Evolutionary conservation across 2,329 filamentous ascomycete species (phyloP).

Genomic region (Colletotrichum shisoi): DNA sequence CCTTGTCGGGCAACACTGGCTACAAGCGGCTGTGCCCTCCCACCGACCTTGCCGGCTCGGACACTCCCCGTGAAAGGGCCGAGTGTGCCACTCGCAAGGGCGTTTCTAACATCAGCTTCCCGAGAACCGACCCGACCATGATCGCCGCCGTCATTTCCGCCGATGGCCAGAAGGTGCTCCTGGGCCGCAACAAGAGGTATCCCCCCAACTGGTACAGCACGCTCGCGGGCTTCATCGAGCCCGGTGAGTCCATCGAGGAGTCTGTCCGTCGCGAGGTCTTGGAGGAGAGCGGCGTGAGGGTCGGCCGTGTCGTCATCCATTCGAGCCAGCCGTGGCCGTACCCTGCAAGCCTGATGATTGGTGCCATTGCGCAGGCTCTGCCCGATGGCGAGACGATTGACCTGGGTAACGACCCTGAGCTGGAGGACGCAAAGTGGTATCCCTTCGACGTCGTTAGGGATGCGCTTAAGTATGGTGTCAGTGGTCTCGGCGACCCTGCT

Average conservation of each 20-base stretch:
- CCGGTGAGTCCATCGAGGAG: constrained; percentile 84
- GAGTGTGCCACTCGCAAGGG: constrained; percentile 84
- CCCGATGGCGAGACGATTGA: constrained; percentile 80
- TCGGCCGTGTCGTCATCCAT: constrained; percentile 82
- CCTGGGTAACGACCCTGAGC: constrained; percentile 86
- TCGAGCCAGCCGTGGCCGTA: constrained; percentile 89
- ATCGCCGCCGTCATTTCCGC: constrained; percentile 91
- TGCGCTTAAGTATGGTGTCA: constrained; percentile 73
- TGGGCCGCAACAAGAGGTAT: constrained; percentile 86
- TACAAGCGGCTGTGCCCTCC: constrained; percentile 83
- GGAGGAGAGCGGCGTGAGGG: constrained; percentile 81
- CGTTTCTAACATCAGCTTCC: constrained; percentile 90
- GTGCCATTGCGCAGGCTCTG: constrained; percentile 83
- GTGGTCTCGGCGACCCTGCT: constrained; percentile 70
- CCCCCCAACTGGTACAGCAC: constrained; percentile 88
- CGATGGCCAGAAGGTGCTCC: constrained; percentile 78
- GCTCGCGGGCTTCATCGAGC: constrained; percentile 85
- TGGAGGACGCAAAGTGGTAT: constrained; percentile 92
- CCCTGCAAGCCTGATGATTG: constrained; percentile 85
- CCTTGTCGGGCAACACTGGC: constrained; percentile 78
- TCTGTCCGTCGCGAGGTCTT: constrained; percentile 83
- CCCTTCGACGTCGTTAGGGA: constrained; percentile 78
- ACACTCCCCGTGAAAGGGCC: constrained; percentile 61
- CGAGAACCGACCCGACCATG: constrained; percentile 90
- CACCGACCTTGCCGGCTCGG: constrained; percentile 64